Evolutionary conservation across 192 early-diverging fungal species (phyloP).

Genomic region (Linnemannia hyalina): DNA sequence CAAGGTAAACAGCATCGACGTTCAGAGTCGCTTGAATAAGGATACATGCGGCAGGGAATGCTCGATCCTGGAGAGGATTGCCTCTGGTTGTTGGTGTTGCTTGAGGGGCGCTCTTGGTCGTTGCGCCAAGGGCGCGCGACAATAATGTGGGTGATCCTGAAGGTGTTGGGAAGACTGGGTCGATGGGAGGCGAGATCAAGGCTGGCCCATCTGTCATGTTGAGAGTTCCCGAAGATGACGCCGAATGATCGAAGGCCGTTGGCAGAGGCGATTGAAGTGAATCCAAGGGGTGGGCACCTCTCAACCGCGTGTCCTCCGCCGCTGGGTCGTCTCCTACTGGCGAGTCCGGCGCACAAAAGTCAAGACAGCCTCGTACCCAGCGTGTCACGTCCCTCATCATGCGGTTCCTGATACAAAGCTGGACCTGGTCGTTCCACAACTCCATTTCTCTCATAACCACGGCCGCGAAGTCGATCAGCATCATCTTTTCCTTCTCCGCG

Average conservation of each 20-base stretch:
- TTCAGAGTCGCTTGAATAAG: constrained; percentile 46
- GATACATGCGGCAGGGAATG: constrained; percentile 43
- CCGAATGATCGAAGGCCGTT: background rate
- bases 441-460: constrained; percentile 65
- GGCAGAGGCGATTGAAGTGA: background rate
- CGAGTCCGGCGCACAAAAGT: constrained; percentile 14
- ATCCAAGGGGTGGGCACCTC: background rate
- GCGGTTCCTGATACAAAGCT: constrained; percentile 59
- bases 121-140: constrained; percentile 7
- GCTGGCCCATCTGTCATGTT: constrained; percentile 8
- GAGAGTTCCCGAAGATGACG: background rate
- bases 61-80: constrained; percentile 35
- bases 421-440: constrained; percentile 61
- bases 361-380: constrained; percentile 50
- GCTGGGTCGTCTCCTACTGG: background rate
- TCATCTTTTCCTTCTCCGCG: constrained; percentile 25
- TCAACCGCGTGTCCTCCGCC: background rate
- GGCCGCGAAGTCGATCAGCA: constrained; percentile 58
- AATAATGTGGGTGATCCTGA: constrained; percentile 45
- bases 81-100: background rate
- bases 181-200: constrained; percentile 24
- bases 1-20: constrained; percentile 52
- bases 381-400: constrained; percentile 60
- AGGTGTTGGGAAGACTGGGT: constrained; percentile 44
- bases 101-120: background rate